phyloP scores from a whole-genome alignment of 805 yeast genomes.

The Vanderwaltozyma verrucispora region DNA sequence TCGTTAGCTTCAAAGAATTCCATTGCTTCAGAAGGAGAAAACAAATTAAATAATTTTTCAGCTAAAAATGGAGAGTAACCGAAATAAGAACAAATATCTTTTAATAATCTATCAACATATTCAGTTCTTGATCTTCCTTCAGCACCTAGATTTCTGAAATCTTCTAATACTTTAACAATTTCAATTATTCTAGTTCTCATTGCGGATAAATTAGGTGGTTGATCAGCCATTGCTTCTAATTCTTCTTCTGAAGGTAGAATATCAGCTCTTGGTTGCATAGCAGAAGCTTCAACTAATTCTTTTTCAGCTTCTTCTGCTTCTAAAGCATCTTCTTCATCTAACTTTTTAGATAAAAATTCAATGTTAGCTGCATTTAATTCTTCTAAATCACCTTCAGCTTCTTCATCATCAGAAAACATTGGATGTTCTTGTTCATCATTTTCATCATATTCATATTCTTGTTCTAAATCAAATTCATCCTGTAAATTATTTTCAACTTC shows the following conservation, averaged over 20 bases:
- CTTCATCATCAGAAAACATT: conserved; percentile 74
- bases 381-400: conserved; percentile 53
- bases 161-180: conserved; percentile 86
- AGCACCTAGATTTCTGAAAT: conserved; percentile 72
- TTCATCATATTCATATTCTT: conserved; percentile 34
- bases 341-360: conserved; percentile 62
- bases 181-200: conserved; percentile 92
- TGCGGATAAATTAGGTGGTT: conserved; percentile 67
- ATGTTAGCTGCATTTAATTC: conserved; percentile 68
- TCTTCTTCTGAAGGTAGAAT: conserved; percentile 64
- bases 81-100: conserved; percentile 85
- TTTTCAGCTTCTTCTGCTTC: conserved; percentile 55
- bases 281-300: conserved; percentile 48
- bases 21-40: conserved; percentile 92
- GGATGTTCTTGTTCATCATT: conserved; percentile 38
- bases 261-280: conserved; percentile 61
- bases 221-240: conserved; percentile 42
- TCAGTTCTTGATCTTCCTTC: conserved; percentile 82
- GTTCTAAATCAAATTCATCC: conserved; percentile 52
- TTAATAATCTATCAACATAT: conserved; percentile 64
- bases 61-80: conserved; percentile 91
- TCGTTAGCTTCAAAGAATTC: conserved; percentile 99
- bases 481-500: conserved; percentile 23
- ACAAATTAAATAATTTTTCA: conserved; percentile 82
- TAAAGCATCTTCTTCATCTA: conserved; percentile 50